Conservation (phyloP, 2,329 filamentous ascomycete genomes). For the Penicillium sp. region DNA sequence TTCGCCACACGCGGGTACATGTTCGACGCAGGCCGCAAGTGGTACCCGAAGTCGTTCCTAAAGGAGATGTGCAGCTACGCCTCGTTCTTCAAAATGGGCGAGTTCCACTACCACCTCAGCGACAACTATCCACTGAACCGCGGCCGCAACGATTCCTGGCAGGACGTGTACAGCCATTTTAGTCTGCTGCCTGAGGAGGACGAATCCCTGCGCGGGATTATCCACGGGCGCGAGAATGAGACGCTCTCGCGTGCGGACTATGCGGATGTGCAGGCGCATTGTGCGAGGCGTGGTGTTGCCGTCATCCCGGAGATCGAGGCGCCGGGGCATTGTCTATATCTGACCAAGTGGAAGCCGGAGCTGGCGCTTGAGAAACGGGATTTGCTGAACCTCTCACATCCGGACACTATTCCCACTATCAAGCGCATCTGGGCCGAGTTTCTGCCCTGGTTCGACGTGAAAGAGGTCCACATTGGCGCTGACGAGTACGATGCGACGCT, state of each 20-base stretch:
- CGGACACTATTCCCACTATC: constrained; percentile 59
- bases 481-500: constrained; percentile 58
- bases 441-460: constrained; percentile 61
- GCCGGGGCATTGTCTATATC: constrained; percentile 61
- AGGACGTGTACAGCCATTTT: constrained; percentile 61
- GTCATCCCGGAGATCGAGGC: constrained; percentile 65
- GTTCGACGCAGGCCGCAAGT: constrained; percentile 62
- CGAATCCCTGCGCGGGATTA: constrained; percentile 53
- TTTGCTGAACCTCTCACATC: constrained; percentile 61
- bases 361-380: constrained; percentile 57
- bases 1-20: constrained; percentile 57
- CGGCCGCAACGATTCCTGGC: constrained; percentile 54
- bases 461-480: constrained; percentile 61
- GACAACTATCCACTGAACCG: constrained; percentile 60
- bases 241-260: constrained; percentile 59
- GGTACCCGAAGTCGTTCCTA: constrained; percentile 60
- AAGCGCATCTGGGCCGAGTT: constrained; percentile 61
- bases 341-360: constrained; percentile 65
- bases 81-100: constrained; percentile 66
- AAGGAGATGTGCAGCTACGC: constrained; percentile 64
- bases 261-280: constrained; percentile 57
- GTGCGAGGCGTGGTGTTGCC: constrained; percentile 61
- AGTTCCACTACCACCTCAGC: constrained; percentile 63
- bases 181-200: constrained; percentile 57
- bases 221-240: constrained; percentile 56